Evolutionary conservation across 2,329 filamentous ascomycete species (phyloP).

Genomic region (Pezicula carpinea): DNA sequence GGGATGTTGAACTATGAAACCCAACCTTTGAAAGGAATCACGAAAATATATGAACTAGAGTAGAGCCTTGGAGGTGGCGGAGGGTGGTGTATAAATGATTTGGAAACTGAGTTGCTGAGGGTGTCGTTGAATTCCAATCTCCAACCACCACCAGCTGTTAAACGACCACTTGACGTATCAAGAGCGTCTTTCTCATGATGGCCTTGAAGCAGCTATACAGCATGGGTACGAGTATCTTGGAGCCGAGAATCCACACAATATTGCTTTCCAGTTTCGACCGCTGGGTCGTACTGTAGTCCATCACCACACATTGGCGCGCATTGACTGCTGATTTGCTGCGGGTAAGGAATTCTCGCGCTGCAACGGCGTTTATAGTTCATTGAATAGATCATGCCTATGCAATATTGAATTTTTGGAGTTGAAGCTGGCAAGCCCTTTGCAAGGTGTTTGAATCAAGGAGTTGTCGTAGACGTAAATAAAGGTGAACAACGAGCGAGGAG

Average conservation of each 20-base stretch:
- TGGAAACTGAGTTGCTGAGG: neutral
- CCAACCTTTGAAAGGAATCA: conserved; percentile 6
- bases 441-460: neutral
- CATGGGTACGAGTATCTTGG: too few relatives aligned
- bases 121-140: conserved; percentile 8
- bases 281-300: too few relatives aligned
- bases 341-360: too few relatives aligned
- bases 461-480: neutral
- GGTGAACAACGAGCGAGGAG: neutral
- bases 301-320: too few relatives aligned
- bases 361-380: too few relatives aligned
- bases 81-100: neutral
- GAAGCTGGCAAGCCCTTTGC: neutral
- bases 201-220: too few relatives aligned
- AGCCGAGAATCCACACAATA: too few relatives aligned
- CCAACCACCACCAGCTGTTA: conserved; percentile 8
- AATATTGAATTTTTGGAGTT: neutral
- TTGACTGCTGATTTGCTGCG: too few relatives aligned
- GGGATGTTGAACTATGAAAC: conserved; percentile 12
- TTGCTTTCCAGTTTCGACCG: too few relatives aligned
- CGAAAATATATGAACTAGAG: neutral
- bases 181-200: neutral
- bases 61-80: neutral
- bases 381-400: neutral
- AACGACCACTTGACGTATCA: neutral